Evolutionary conservation across 208 protist species (phyloP).

Genomic region (Wallacemonas sp.): DNA sequence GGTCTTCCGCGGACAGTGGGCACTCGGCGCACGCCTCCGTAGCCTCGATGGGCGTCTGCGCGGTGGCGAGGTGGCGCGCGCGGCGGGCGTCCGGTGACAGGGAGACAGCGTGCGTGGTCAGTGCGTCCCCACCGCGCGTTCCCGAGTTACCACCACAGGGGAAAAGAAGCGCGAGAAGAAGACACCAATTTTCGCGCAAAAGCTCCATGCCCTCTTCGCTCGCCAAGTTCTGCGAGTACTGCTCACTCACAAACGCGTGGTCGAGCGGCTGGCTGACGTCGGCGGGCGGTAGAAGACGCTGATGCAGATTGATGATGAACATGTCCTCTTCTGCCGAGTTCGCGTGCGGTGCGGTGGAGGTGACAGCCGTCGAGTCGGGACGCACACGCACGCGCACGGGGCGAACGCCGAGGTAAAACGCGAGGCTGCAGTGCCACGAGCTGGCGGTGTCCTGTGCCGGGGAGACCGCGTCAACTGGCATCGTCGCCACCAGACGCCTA

Average conservation of each 20-base stretch:
- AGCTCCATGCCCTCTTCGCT: constrained; percentile 58
- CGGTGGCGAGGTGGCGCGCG: neutral
- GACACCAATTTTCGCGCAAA: constrained; percentile 62
- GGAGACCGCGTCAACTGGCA: neutral
- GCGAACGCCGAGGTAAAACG: constrained; percentile 55
- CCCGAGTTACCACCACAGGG: constrained; percentile 11
- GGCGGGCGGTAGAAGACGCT: constrained; percentile 61
- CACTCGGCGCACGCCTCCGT: neutral
- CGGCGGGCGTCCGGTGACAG: too few relatives aligned
- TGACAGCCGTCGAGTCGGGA: neutral
- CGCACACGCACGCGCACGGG: constrained; percentile 13
- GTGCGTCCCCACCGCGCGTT: too few relatives aligned
- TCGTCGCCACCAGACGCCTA: too few relatives aligned
- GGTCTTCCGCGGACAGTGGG: constrained; percentile 21
- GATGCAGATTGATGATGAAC: constrained; percentile 65
- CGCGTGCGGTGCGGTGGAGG: neutral
- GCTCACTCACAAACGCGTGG: constrained; percentile 48
- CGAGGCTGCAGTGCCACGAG: constrained; percentile 43
- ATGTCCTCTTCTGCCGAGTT: constrained; percentile 8
- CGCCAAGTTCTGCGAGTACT: constrained; percentile 58
- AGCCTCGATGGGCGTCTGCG: neutral
- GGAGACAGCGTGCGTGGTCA: too few relatives aligned
- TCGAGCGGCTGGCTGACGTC: constrained; percentile 11
- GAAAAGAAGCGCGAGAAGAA: constrained; percentile 65
- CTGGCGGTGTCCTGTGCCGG: neutral